phyloP scores from a whole-genome alignment of 192 early-diverging fungal species.

The Entomortierella parvispora region DNA sequence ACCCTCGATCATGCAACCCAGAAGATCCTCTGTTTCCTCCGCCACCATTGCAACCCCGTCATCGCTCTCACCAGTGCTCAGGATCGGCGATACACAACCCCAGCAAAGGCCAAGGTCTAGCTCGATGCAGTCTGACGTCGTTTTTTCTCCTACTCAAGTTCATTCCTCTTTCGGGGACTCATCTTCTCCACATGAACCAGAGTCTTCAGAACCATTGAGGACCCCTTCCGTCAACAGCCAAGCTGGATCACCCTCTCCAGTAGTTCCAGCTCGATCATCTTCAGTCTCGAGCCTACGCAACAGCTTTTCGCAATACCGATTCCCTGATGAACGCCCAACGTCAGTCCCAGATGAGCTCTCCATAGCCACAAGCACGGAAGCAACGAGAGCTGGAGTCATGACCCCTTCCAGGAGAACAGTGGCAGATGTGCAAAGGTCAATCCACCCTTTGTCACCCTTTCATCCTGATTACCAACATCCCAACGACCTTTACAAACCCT shows the following conservation, averaged over 20 bases:
- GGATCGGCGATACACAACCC: neutral
- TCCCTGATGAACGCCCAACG: conserved; percentile 30
- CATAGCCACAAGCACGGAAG: no score
- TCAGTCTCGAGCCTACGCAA: neutral
- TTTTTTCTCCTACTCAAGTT: neutral
- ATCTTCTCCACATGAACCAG: no score
- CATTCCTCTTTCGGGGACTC: neutral
- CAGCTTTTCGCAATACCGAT: conserved; percentile 26
- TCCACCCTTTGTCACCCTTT: conserved; percentile 41
- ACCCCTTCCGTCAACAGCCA: no score
- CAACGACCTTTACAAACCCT: conserved; percentile 27
- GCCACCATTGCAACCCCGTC: conserved; percentile 10
- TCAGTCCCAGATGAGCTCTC: no score
- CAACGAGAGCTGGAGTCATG: no score
- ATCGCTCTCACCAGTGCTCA: conserved; percentile 14
- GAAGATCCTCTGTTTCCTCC: conserved; percentile 6
- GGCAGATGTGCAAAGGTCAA: conserved; percentile 6
- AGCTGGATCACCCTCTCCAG: no score
- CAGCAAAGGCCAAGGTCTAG: neutral
- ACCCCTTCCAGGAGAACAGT: no score
- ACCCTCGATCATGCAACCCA: neutral
- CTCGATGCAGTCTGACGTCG: neutral
- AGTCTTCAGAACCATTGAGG: no score
- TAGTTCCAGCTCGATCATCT: neutral
- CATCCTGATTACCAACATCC: conserved; percentile 47